phyloP scores from a whole-genome alignment of 2,329 filamentous ascomycete species.

The Sporothrix luriei region DNA sequence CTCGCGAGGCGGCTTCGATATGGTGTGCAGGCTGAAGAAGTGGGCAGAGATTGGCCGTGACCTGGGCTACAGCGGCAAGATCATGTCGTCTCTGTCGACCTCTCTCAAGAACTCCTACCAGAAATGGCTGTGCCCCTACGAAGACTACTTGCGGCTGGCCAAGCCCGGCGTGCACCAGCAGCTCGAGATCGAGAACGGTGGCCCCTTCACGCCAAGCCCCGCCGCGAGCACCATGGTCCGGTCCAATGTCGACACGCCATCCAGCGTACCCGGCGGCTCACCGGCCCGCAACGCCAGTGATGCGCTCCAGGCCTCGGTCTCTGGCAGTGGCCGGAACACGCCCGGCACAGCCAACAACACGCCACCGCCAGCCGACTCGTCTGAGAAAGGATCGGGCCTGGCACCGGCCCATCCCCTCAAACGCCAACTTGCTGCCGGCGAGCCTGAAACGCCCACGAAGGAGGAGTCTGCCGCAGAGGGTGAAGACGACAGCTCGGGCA shows the following conservation, averaged over 20 bases:
- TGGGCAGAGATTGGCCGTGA: constrained; percentile 98
- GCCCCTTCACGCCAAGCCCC: constrained; percentile 78
- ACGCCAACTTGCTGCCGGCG: constrained; percentile 67
- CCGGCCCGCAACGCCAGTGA: constrained; percentile 63
- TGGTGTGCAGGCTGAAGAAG: constrained; percentile 96
- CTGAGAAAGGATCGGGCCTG: constrained; percentile 64
- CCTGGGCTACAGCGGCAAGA: constrained; percentile 96
- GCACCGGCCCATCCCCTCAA: constrained; percentile 68
- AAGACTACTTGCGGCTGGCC: constrained; percentile 86
- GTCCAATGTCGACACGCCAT: constrained; percentile 62
- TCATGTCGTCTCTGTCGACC: constrained; percentile 97
- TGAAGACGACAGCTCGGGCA: constrained; percentile 66
- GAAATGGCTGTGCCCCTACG: constrained; percentile 94
- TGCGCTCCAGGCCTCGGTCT: constrained; percentile 54
- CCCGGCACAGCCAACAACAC: constrained; percentile 48
- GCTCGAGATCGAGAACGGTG: constrained; percentile 88
- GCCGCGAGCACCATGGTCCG: constrained; percentile 71
- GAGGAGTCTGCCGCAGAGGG: constrained; percentile 52
- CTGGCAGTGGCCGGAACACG: constrained; percentile 51
- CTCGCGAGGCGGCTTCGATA: constrained; percentile 89
- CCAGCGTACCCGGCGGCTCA: constrained; percentile 64
- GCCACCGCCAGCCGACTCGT: constrained; percentile 54
- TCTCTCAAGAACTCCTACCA: constrained; percentile 98
- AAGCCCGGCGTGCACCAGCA: constrained; percentile 98
- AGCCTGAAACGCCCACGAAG: constrained; percentile 52